Evolutionary conservation across 164 flowering plant genomes (phyloP).

Genomic region (Liquidambar formosana): DNA sequence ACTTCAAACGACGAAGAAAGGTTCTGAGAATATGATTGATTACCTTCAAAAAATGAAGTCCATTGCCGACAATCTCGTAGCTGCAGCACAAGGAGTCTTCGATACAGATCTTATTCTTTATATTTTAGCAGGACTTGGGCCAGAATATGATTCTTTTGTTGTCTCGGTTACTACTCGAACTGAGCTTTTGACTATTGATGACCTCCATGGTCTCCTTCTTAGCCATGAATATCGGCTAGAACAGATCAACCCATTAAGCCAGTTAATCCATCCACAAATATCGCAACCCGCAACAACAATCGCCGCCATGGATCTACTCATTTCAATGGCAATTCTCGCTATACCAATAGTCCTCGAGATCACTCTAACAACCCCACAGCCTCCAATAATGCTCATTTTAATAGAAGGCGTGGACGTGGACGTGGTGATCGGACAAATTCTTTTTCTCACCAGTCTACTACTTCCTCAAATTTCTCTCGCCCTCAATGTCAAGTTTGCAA

Average conservation of each 20-base stretch:
- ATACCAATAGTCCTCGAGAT: no score
- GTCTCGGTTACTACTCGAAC: not conserved
- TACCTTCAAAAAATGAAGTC: no score
- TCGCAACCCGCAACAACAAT: not conserved
- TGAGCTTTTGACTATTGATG: not conserved
- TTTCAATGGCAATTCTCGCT: no score
- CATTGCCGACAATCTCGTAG: not conserved
- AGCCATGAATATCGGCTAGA: not conserved
- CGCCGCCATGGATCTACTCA: no score
- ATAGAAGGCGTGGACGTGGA: not conserved
- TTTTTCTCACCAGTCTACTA: no score
- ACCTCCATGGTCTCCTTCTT: not conserved
- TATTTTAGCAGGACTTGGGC: not conserved
- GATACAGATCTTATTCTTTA: not conserved
- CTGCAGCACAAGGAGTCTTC: not conserved
- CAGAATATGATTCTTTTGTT: not conserved
- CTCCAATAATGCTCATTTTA: no score
- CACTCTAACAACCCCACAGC: no score
- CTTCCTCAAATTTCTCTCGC: not conserved
- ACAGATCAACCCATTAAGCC: no score
- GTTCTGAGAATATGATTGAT: not conserved
- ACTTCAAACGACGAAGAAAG: not conserved
- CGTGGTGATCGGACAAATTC: no score
- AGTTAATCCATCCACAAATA: not conserved
- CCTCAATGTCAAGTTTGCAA: not conserved